A percentile compares a stretch with the other conserved stretches of the same genome.
phyloP scores from a whole-genome alignment of 1,139 yeast genomes.

The Blastobotrys aristatus region DNA sequence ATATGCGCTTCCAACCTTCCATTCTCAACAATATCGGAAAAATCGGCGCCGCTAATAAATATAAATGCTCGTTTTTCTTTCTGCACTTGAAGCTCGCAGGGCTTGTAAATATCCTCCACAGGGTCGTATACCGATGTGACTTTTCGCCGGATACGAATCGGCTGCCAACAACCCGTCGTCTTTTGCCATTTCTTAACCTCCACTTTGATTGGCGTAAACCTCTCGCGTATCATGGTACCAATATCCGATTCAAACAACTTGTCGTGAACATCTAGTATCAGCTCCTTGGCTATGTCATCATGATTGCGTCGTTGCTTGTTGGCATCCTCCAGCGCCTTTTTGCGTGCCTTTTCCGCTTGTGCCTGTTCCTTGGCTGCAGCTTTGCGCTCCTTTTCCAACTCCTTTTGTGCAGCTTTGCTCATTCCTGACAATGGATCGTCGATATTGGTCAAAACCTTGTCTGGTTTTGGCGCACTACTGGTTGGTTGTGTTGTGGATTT shows the following conservation, averaged over 20 bases:
- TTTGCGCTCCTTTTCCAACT: conserved; percentile 5
- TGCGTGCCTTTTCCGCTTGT: conserved; percentile 8
- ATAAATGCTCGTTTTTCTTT: conserved; percentile 18
- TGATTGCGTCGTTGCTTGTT: conserved; percentile 3
- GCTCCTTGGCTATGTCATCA: conserved; percentile 17
- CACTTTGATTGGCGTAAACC: conserved; percentile 7
- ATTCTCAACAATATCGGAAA: conserved; percentile 10
- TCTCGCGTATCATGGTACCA: conserved; percentile 12
- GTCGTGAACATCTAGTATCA: conserved; percentile 18
- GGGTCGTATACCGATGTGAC: conserved; percentile 19
- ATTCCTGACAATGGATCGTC: neutral
- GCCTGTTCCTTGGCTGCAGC: conserved; percentile 2
- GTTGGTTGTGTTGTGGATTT: neutral
- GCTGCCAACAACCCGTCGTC: neutral
- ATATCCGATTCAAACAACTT: conserved; percentile 9
- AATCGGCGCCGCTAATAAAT: conserved; percentile 13
- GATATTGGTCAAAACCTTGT: neutral
- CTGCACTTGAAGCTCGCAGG: conserved; percentile 15
- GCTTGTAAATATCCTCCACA: conserved; percentile 20
- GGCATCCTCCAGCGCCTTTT: conserved; percentile 11
- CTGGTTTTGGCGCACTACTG: neutral
- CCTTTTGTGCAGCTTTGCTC: neutral
- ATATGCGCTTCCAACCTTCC: conserved; percentile 14
- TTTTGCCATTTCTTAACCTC: conserved; percentile 10
- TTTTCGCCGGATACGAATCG: conserved; percentile 19